Evolutionary conservation across 1,284 basidiomycete species (phyloP).

Genomic region (Cystobasidium pallidum): DNA sequence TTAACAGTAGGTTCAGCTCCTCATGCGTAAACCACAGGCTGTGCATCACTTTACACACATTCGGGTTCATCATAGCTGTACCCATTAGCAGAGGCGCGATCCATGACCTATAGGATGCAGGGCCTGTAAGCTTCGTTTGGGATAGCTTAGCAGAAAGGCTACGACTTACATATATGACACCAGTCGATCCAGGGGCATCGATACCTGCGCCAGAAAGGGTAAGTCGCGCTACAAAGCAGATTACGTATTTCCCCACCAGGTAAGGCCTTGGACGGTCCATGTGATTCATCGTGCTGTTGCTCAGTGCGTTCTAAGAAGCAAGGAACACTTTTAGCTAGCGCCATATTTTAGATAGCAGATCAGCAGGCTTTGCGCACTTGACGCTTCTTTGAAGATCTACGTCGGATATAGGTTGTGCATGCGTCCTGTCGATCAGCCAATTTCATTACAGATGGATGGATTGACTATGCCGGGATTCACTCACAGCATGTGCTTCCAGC

Average conservation of each 20-base stretch:
- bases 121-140: background rate
- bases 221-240: background rate
- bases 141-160: background rate
- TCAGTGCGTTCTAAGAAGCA: slow-evolving; percentile 4
- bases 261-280: background rate
- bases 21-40: background rate
- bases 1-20: background rate
- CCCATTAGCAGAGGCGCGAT: slow-evolving; percentile 43
- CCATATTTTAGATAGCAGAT: background rate
- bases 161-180: slow-evolving; percentile 41
- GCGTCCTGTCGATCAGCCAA: background rate
- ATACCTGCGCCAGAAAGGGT: slow-evolving; percentile 10
- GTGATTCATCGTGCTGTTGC: background rate
- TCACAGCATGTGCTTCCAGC: slow-evolving; percentile 28
- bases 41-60: background rate
- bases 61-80: slow-evolving; percentile 26
- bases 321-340: background rate
- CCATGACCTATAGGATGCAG: slow-evolving; percentile 19
- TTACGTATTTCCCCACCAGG: background rate
- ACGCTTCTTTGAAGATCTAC: slow-evolving; percentile 16
- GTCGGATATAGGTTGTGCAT: background rate
- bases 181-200: slow-evolving; percentile 34
- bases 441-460: background rate
- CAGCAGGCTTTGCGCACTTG: slow-evolving; percentile 1
- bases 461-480: background rate